Evolutionary conservation across 495 filamentous ascomycete species (phyloP).

Genomic region (Neurospora hispaniola): DNA sequence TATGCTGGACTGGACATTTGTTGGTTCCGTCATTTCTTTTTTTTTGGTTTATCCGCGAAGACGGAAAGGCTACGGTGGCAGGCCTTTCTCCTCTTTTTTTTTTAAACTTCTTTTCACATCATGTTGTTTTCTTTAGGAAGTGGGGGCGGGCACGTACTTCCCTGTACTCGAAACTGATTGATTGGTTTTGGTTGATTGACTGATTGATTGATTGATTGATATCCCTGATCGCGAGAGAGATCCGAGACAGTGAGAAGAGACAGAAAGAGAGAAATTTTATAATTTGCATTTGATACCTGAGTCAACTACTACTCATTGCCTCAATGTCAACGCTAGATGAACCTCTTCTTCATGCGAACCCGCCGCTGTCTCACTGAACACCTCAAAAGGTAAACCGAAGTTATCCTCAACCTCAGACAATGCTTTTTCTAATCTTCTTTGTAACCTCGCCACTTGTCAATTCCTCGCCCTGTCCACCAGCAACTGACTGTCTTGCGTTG

Average conservation of each 20-base stretch:
- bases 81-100: neutral
- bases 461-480: too few species aligned
- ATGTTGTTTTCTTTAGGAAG: neutral
- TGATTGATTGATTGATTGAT: neutral
- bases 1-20: neutral
- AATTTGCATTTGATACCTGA: neutral
- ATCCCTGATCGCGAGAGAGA: neutral
- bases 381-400: too few species aligned
- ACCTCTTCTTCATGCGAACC: too few species aligned
- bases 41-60: neutral
- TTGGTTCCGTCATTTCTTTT: conserved; percentile 1
- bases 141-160: neutral
- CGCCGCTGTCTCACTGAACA: too few species aligned
- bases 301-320: too few species aligned
- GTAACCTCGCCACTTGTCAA: too few species aligned
- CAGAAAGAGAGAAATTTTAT: neutral
- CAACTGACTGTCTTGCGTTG: too few species aligned
- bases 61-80: neutral
- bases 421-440: too few species aligned
- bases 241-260: neutral
- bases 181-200: too few species aligned
- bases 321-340: too few species aligned
- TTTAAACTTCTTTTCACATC: neutral
- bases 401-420: too few species aligned
- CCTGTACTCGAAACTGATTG: neutral